Evolutionary conservation across 2,329 filamentous ascomycete genomes (phyloP).

Genomic region (Blumeriella jaapii): DNA sequence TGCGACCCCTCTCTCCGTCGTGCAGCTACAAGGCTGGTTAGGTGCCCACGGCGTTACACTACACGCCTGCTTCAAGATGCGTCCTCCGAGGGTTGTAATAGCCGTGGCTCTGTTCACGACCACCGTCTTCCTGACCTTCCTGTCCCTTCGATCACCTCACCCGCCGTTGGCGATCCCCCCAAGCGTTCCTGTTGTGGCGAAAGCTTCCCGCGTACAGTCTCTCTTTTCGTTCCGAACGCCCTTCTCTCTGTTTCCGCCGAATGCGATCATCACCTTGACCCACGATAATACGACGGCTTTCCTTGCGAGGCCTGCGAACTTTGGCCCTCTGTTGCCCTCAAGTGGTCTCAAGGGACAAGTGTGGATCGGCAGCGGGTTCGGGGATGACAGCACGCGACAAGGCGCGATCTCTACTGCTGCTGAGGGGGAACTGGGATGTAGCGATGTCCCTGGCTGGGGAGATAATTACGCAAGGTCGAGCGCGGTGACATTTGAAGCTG

Average conservation of each 20-base stretch:
- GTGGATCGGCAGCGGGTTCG: slow-evolving; percentile 89
- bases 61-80: slow-evolving; percentile 21
- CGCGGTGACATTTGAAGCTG: slow-evolving; percentile 12
- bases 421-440: slow-evolving; percentile 86
- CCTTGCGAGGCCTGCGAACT: slow-evolving; percentile 82
- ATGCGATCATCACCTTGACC: slow-evolving; percentile 89
- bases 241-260: slow-evolving; percentile 85
- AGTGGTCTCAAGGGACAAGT: slow-evolving; percentile 77
- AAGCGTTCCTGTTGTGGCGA: slow-evolving; percentile 9
- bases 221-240: slow-evolving; percentile 64
- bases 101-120: slow-evolving; percentile 24
- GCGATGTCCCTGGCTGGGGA: slow-evolving; percentile 84
- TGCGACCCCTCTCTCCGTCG: slow-evolving; percentile 12
- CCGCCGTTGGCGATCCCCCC: slow-evolving; percentile 14
- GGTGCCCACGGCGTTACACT: slow-evolving; percentile 15
- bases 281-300: slow-evolving; percentile 99
- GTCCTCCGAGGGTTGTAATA: slow-evolving; percentile 26
- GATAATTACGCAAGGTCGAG: slow-evolving; percentile 40
- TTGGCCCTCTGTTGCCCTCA: slow-evolving; percentile 67
- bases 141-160: slow-evolving; percentile 24
- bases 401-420: slow-evolving; percentile 39
- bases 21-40: slow-evolving; percentile 24
- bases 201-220: slow-evolving; percentile 36
- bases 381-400: slow-evolving; percentile 59
- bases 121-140: slow-evolving; percentile 22